Base-by-base conservation (phyloP, 805 yeast species). In the Cyberlindnera mrakii region DNA sequence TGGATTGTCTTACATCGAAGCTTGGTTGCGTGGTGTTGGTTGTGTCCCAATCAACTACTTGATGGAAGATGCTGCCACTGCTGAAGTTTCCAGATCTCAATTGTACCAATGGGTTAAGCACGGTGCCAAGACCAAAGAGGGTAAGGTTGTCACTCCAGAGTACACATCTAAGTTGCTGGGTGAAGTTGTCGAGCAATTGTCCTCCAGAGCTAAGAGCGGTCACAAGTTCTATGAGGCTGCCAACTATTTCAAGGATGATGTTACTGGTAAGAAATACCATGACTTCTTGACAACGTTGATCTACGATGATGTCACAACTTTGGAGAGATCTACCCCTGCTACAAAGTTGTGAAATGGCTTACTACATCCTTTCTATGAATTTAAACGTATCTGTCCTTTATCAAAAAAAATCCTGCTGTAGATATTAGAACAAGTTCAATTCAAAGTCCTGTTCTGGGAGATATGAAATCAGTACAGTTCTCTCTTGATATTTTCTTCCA, bases 51-150 rank as follows among this genome's bases (percentile, higher is more conserved):
- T 85, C 63, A 84, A 85, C 69, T 77, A 79, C 62, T 71, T 85
- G 64, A 85, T 85, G 95, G 95, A 85, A 66, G 95, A 85, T 64
- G 95, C 95, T 25, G 93, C 93, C 30, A 85, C 95, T 40, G 91
- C 93, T 33, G 95, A 85, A 65, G 95, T 85, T 33, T 81, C 90
- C 31, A 76, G 93, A 68, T 75, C 88, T 48, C 91, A 84, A 66
- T 70, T 85, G 53, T 81, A 81, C 73, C 88, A 86, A 60, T 85
- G 95, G 95, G 85, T 80, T 46, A 82, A 79, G 46, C 90, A 85
- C 60, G 77, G 78, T 36, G 83, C 78, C 36, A 66, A 60, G 43
- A 59, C 76, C 47, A 72, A 77, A 43, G 86, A 82, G 55, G 71
- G 79, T 20, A 80, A 80, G 39, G 66, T 56, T 23, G 72, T 84